phyloP scores from a whole-genome alignment of 495 filamentous ascomycete species.

The Geoglossum glabrum region DNA sequence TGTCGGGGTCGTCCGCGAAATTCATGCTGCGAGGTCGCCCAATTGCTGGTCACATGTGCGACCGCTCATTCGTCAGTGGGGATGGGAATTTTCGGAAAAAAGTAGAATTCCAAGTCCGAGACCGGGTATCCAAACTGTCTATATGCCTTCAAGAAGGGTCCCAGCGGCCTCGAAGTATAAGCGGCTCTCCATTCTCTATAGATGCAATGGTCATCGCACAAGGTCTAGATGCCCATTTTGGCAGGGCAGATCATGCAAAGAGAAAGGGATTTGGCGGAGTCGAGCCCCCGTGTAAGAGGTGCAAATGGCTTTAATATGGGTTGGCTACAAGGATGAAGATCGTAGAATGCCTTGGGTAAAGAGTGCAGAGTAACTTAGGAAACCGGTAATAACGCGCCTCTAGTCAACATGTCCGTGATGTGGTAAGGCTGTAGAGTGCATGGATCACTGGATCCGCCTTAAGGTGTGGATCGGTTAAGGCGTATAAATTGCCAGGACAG shows the following conservation, averaged over 20 bases:
- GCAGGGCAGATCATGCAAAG: neutral
- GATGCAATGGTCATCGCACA: neutral
- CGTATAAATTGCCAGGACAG: too few relatives aligned
- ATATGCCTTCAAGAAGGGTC: neutral
- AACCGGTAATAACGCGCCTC: too few relatives aligned
- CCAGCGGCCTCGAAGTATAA: neutral
- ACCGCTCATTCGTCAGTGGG: neutral
- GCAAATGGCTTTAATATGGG: too few relatives aligned
- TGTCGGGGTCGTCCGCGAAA: neutral
- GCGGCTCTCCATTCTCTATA: neutral
- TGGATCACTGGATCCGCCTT: too few relatives aligned
- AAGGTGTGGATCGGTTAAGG: too few relatives aligned
- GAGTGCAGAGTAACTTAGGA: too few relatives aligned
- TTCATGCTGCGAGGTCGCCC: neutral
- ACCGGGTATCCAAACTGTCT: neutral
- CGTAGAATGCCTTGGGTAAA: too few relatives aligned
- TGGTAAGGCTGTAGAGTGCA: too few relatives aligned
- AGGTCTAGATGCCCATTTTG: neutral
- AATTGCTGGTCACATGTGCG: neutral
- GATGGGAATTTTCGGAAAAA: neutral
- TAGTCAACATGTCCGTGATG: too few relatives aligned
- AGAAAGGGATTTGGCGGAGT: neutral
- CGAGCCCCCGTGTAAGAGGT: too few relatives aligned
- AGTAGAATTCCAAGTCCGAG: neutral
- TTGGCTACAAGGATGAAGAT: too few relatives aligned